These are phyloP conservation scores for Parafenestella ontariensis DNA, from an alignment of 2,329 filamentous ascomycete genomes.

Conservation along the genomic window DNA sequence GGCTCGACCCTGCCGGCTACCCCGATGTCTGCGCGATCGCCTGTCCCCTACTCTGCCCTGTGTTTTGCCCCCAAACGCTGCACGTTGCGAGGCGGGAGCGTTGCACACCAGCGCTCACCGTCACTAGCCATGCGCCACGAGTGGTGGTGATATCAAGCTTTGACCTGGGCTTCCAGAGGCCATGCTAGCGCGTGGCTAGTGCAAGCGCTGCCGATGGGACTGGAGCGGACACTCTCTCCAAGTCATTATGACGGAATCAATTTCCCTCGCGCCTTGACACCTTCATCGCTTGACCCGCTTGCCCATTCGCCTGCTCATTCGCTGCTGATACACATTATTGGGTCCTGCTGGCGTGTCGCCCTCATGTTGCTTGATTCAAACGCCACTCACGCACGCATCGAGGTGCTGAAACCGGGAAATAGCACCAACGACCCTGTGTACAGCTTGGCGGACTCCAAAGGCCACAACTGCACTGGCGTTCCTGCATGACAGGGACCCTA, in stretches of 20 bases:
- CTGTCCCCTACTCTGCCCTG: no score
- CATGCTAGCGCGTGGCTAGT: not conserved
- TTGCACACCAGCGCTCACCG: not conserved
- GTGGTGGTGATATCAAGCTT: not conserved
- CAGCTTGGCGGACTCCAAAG: not conserved
- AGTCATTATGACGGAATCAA: slow-evolving; percentile 14
- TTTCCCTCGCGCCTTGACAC: not conserved
- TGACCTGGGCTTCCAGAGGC: not conserved
- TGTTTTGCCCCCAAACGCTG: no score
- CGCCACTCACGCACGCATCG: slow-evolving; percentile 5
- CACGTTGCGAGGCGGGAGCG: not conserved
- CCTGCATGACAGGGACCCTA: not conserved
- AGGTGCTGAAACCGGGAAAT: not conserved
- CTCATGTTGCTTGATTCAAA: not conserved
- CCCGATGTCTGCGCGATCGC: no score
- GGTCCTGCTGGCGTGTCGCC: slow-evolving; percentile 1
- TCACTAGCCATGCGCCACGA: not conserved
- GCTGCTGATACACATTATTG: not conserved
- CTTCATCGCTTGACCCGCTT: slow-evolving; percentile 1
- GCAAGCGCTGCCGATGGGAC: not conserved
- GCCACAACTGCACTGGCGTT: not conserved
- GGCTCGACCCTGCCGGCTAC: not conserved
- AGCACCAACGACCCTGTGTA: not conserved
- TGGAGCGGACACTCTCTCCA: not conserved
- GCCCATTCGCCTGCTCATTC: slow-evolving; percentile 5